Percentiles rank a stretch among this genome's conserved stretches.
phyloP scores from a whole-genome alignment of 2,329 filamentous ascomycete genomes.

The Fusarium subtropicale region DNA sequence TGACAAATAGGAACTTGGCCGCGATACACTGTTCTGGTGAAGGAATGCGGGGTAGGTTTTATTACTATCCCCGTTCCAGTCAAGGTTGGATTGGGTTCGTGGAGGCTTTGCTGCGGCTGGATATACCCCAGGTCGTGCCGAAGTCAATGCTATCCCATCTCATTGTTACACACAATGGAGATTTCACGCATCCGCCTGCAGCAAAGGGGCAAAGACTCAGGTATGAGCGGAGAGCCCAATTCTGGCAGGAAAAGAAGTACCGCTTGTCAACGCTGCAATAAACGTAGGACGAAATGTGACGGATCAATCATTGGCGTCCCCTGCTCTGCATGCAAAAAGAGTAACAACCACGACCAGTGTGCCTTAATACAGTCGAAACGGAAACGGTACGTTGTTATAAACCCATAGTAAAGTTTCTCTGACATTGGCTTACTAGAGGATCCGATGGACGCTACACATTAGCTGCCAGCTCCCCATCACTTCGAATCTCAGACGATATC shows the following conservation, averaged over 20 bases:
- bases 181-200: fast-evolving
- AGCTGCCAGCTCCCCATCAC: neutral
- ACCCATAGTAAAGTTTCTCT: fast-evolving
- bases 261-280: slow-evolving; percentile 1
- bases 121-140: neutral
- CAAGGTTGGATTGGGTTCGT: neutral
- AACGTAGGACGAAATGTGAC: slow-evolving; percentile 10
- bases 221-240: neutral
- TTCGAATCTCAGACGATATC: fast-evolving
- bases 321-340: neutral
- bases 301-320: neutral
- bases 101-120: neutral
- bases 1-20: neutral
- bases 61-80: neutral
- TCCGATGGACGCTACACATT: neutral
- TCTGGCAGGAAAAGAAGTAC: neutral
- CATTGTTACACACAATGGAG: neutral
- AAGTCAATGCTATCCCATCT: neutral
- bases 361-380: neutral
- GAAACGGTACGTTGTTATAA: neutral
- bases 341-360: neutral
- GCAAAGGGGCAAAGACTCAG: neutral
- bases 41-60: neutral
- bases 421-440: fast-evolving
- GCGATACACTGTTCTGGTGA: neutral